Evolutionary conservation across 495 filamentous ascomycete genomes (phyloP), one percentile per base, ranked within the genome.

Genomic region (Penicillium diatomitis): DNA sequence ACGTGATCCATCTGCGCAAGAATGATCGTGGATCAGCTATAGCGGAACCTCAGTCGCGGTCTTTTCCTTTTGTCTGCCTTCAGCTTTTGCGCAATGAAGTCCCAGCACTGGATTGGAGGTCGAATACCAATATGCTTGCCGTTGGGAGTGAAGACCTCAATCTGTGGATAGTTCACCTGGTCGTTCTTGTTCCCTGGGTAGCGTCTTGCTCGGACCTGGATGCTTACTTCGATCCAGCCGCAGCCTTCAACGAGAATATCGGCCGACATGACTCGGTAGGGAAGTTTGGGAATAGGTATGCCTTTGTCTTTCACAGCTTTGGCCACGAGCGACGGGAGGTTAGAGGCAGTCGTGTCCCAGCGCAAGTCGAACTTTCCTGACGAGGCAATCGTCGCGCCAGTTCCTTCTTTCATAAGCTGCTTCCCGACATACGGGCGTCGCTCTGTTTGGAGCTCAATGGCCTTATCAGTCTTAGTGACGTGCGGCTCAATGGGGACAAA

Each of bases 181-280:
- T 66, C 63, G 5, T 51, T 43, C 41, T 59, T 57, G 35, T 48
- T 32, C 4, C 8, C 40, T 6, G 28, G 1, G 3, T 56, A 44
- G 30, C 61, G 52, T 50, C 69, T 78, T 28, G 75, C 77, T 27
- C 90, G 80, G 6, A 92, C 76, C 65, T 97, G 90, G 9, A 83
- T 81, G 5, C 79, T 83, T 12, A 99, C 64, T 63, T 99, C 92
- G 6, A 99, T 76, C 91, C 94, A 99, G 3, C 92, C 92, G 37
- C 83, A 82, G 12, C 91, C 87, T 55, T 96, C 89, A 34, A 99
- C 82, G 6, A 99, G 69, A 35, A 99, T 80, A 62, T 99, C 92
- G 0, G 84, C 76, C 5, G 82, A 76, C 46, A 90, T 71, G 3
- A 96, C 80, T 7, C 73, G 75, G 62, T 91, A 99, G 3, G 90